Conservation (phyloP, 306 rosid species). For the Potentilla sterilis region DNA sequence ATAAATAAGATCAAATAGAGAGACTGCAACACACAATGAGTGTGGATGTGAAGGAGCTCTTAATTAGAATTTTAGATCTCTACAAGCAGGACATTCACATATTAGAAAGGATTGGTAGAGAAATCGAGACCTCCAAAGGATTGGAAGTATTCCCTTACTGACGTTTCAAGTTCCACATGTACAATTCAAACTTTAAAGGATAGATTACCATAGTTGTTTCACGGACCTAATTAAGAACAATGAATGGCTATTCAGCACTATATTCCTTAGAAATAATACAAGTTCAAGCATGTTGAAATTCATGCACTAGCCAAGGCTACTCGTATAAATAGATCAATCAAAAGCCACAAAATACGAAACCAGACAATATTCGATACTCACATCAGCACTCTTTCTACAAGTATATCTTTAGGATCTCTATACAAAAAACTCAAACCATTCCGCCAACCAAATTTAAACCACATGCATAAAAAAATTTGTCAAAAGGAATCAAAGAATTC, state of each 20-base stretch:
- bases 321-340: background rate
- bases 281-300: background rate
- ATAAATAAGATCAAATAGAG: too few species aligned
- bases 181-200: background rate
- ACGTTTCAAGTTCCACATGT: background rate
- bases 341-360: background rate
- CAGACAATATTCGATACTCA: background rate
- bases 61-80: background rate
- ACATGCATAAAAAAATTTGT: background rate
- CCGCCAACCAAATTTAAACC: too few species aligned
- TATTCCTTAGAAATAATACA: background rate
- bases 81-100: background rate
- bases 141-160: background rate
- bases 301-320: background rate
- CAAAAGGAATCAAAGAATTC: too few species aligned
- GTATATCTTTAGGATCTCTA: background rate
- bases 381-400: background rate
- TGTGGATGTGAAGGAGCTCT: background rate
- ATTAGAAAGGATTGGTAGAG: background rate
- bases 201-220: background rate
- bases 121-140: background rate
- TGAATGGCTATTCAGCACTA: background rate
- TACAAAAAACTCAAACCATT: too few species aligned
- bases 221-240: background rate
- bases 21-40: too few species aligned